Conservation (phyloP, 352 stramenopile species). For the Pythium dissotocum region DNA sequence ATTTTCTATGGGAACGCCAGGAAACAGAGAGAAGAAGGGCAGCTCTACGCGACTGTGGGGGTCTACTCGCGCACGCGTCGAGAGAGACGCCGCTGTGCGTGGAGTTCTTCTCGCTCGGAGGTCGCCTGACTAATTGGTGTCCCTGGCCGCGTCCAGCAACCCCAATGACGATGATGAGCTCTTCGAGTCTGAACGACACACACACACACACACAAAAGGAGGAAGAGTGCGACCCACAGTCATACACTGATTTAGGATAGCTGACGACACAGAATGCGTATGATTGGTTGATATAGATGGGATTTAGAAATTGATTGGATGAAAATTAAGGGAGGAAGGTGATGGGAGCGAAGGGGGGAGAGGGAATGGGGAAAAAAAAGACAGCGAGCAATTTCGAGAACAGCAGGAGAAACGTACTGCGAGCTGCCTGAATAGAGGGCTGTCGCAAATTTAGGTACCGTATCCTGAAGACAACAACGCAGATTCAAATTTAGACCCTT, state of each 20-base stretch:
- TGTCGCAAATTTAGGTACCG: not conserved
- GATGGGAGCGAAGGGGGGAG: not conserved
- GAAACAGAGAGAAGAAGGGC: not conserved
- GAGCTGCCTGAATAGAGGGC: not conserved
- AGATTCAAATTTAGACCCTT: not conserved
- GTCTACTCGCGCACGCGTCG: not conserved
- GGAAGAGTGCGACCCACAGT: not conserved
- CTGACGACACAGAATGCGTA: not conserved
- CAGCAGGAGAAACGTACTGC: not conserved
- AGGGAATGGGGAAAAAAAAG: not conserved
- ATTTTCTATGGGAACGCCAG: slow-evolving; percentile 22
- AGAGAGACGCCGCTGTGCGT: too few species aligned
- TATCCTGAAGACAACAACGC: not conserved
- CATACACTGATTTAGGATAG: not conserved
- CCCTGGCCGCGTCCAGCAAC: not conserved
- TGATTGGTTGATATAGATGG: not conserved
- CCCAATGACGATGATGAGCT: slow-evolving; percentile 9
- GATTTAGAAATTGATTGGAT: not conserved
- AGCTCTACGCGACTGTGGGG: not conserved
- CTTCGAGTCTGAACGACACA: not conserved
- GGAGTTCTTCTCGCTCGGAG: not conserved
- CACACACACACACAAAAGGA: too few species aligned
- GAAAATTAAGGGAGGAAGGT: not conserved
- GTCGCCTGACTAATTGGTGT: not conserved
- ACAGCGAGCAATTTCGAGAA: not conserved